Conservation (phyloP, 1,139 yeast species). For the Pichia sp. region DNA sequence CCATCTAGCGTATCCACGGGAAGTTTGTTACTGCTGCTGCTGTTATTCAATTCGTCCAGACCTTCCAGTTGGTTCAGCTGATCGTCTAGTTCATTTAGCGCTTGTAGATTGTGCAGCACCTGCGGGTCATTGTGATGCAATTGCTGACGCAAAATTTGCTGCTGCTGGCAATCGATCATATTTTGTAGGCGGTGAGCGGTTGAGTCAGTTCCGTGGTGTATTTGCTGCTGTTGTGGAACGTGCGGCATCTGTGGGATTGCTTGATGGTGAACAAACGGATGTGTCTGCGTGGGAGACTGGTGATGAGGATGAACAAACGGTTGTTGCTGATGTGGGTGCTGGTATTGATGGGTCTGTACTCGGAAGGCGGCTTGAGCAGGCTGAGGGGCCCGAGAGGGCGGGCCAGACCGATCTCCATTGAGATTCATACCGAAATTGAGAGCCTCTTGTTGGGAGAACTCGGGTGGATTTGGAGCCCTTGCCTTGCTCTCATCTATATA, state of each 20-base stretch:
- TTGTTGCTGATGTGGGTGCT: not conserved
- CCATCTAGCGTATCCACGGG: not conserved
- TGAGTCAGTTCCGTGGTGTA: not conserved
- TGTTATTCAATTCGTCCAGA: not conserved
- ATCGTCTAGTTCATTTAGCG: not conserved
- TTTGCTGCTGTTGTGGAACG: not conserved
- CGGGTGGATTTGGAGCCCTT: not conserved
- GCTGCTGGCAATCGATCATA: not conserved
- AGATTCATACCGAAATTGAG: not conserved
- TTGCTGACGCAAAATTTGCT: conserved; percentile 11
- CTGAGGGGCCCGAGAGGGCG: not conserved
- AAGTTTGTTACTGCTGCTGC: not conserved
- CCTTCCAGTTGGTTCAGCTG: not conserved
- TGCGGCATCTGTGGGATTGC: not conserved
- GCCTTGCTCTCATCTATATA: not conserved
- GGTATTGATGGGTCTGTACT: not conserved
- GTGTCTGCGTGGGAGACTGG: not conserved
- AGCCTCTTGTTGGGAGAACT: not conserved
- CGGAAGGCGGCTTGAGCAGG: not conserved
- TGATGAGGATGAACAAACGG: not conserved
- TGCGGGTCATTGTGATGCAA: conserved; percentile 9
- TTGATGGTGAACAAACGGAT: not conserved
- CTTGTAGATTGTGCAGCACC: not conserved
- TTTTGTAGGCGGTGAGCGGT: not conserved
- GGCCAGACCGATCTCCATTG: not conserved